These are phyloP conservation scores for Phaffia rhodozyma DNA, from an alignment of 1,284 basidiomycete species.

Conservation along the genomic window DNA sequence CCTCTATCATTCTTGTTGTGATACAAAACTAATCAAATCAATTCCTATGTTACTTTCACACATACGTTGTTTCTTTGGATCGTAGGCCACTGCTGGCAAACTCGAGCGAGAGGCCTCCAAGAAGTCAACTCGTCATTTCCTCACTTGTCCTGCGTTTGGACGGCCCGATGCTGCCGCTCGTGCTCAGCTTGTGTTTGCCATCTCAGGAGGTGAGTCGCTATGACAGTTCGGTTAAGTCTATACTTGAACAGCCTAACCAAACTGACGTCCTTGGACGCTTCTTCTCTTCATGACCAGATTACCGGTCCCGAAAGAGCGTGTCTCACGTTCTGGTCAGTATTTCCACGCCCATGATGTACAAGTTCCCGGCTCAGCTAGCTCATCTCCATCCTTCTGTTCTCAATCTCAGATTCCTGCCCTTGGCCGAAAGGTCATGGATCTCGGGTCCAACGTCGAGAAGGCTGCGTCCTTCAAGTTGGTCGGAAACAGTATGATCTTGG, in stretches of 20 bases:
- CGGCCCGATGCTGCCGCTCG: constrained; percentile 50
- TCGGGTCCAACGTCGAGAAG: constrained; percentile 65
- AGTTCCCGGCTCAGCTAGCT: too few species aligned
- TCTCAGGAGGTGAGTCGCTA: constrained; percentile 46
- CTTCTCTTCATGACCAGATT: constrained; percentile 38
- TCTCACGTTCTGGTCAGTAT: constrained; percentile 42
- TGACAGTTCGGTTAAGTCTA: neutral
- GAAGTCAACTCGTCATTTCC: constrained; percentile 51
- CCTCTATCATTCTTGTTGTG: too few species aligned
- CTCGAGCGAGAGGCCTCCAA: constrained; percentile 57
- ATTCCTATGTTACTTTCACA: constrained; percentile 25
- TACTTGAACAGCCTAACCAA: neutral
- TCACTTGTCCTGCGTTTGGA: constrained; percentile 73
- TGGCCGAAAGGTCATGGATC: constrained; percentile 52
- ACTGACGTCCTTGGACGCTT: neutral
- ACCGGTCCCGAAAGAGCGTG: constrained; percentile 68
- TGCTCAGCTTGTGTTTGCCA: constrained; percentile 58
- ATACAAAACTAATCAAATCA: too few species aligned
- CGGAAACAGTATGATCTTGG: constrained; percentile 29
- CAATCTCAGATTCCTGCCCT: constrained; percentile 54
- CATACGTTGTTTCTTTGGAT: constrained; percentile 32
- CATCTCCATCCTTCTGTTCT: constrained; percentile 11
- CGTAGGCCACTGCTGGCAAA: constrained; percentile 60
- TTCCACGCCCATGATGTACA: too few species aligned
- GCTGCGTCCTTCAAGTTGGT: constrained; percentile 29